Percentiles rank a stretch among this genome's conserved stretches.
These are phyloP conservation scores for Phytomonas sp. DNA, from an alignment of 208 protist species.

Conservation along the genomic window DNA sequence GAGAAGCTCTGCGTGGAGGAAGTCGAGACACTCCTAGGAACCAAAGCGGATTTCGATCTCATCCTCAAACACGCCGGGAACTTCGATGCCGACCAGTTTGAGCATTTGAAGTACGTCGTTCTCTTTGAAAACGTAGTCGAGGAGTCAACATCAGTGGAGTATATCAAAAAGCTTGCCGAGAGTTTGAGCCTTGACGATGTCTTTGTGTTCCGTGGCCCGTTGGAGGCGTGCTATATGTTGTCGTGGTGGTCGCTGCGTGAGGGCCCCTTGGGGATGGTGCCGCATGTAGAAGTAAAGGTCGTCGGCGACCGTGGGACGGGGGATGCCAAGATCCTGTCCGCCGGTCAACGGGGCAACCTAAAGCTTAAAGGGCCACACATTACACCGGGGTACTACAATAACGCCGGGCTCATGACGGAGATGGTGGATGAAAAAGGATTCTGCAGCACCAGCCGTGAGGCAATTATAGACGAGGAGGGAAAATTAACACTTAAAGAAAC, in stretches of 20 bases:
- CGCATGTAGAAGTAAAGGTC: conserved; percentile 80
- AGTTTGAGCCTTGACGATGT: conserved; percentile 80
- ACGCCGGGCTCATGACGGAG: conserved; percentile 84
- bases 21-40: conserved; percentile 68
- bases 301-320: conserved; percentile 84
- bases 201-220: conserved; percentile 78
- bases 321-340: conserved; percentile 80
- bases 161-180: conserved; percentile 66
- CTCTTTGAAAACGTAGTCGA: conserved; percentile 77
- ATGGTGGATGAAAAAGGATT: conserved; percentile 85
- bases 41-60: conserved; percentile 77
- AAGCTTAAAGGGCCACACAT: conserved; percentile 83
- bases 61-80: conserved; percentile 84
- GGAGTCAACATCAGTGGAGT: conserved; percentile 45
- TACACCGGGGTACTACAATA: conserved; percentile 85
- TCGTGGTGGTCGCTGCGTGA: conserved; percentile 65
- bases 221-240: conserved; percentile 78
- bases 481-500: conserved; percentile 40
- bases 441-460: conserved; percentile 80
- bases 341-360: conserved; percentile 79
- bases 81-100: conserved; percentile 81
- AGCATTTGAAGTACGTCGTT: conserved; percentile 76
- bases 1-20: conserved; percentile 89
- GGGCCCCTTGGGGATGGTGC: conserved; percentile 64
- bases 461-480: conserved; percentile 59